A percentile compares a stretch with the other conserved stretches of the same genome.
These are phyloP conservation scores for Penicillium sclerotigenum DNA, from an alignment of 2,329 filamentous ascomycete genomes.

Conservation along the genomic window DNA sequence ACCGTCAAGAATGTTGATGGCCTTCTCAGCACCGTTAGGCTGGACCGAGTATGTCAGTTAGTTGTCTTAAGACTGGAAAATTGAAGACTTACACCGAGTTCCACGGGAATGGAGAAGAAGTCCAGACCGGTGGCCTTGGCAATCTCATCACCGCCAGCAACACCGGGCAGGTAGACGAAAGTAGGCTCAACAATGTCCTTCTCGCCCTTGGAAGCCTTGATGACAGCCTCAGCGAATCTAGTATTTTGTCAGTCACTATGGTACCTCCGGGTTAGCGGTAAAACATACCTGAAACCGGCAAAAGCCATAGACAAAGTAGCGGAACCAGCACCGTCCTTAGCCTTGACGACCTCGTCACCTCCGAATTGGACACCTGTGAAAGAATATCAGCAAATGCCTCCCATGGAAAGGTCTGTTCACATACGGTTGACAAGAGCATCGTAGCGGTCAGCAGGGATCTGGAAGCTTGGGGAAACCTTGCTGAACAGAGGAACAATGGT, in stretches of 20 bases:
- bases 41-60: constrained; percentile 43
- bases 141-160: constrained; percentile 82
- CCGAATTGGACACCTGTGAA: constrained; percentile 78
- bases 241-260: constrained; percentile 16
- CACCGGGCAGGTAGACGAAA: constrained; percentile 90
- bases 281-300: constrained; percentile 78
- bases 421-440: constrained; percentile 81
- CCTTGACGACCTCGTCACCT: constrained; percentile 94
- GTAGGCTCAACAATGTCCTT: constrained; percentile 91
- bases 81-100: constrained; percentile 75
- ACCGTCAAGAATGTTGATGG: constrained; percentile 70
- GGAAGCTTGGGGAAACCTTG: constrained; percentile 74
- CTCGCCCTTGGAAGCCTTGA: constrained; percentile 84
- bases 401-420: constrained; percentile 25
- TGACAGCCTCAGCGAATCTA: constrained; percentile 90
- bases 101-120: constrained; percentile 93
- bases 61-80: constrained; percentile 1
- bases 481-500: constrained; percentile 98
- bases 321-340: constrained; percentile 86
- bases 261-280: constrained; percentile 11
- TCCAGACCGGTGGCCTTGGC: constrained; percentile 79
- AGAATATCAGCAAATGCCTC: constrained; percentile 8
- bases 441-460: constrained; percentile 85
- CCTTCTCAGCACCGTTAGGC: constrained; percentile 83
- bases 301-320: constrained; percentile 94